A percentile compares a stretch with the other conserved stretches of the same genome.
These are phyloP conservation scores for Eleusine indica DNA, from an alignment of 176 grass and related monocot species.

Conservation along the genomic window DNA sequence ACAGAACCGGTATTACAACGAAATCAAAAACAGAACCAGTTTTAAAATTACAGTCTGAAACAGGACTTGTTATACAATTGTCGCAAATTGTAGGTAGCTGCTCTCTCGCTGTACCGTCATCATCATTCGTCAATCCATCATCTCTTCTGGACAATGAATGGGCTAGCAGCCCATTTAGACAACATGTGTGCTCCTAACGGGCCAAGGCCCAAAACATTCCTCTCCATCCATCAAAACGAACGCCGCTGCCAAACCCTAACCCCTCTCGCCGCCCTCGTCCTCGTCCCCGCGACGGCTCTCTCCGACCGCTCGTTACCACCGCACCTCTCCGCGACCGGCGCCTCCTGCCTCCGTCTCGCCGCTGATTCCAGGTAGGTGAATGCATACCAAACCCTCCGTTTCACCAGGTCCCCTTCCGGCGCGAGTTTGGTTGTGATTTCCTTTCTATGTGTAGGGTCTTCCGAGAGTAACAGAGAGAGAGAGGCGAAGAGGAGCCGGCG, in stretches of 20 bases:
- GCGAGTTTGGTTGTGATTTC: not conserved
- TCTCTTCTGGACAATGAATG: not conserved
- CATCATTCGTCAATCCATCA: too few species aligned
- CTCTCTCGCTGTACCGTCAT: too few species aligned
- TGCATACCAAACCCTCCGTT: not conserved
- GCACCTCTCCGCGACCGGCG: not conserved
- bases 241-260: slow-evolving; percentile 28
- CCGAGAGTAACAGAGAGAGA: not conserved
- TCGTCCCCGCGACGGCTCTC: slow-evolving; percentile 29
- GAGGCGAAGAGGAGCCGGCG: not conserved
- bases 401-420: not conserved
- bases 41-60: too few species aligned
- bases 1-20: too few species aligned
- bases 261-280: not conserved
- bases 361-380: not conserved
- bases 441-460: not conserved
- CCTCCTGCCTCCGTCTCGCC: not conserved
- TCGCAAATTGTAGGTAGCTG: too few species aligned
- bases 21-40: too few species aligned
- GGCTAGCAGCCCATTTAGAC: not conserved
- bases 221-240: not conserved
- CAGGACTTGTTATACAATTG: too few species aligned
- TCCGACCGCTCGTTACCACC: not conserved
- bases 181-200: not conserved
- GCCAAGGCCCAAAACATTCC: not conserved